Percentiles rank a stretch among this genome's conserved stretches.
These are phyloP conservation scores for Sugiyamaella marilandica DNA, from an alignment of 805 yeast genomes.

Conservation along the genomic window DNA sequence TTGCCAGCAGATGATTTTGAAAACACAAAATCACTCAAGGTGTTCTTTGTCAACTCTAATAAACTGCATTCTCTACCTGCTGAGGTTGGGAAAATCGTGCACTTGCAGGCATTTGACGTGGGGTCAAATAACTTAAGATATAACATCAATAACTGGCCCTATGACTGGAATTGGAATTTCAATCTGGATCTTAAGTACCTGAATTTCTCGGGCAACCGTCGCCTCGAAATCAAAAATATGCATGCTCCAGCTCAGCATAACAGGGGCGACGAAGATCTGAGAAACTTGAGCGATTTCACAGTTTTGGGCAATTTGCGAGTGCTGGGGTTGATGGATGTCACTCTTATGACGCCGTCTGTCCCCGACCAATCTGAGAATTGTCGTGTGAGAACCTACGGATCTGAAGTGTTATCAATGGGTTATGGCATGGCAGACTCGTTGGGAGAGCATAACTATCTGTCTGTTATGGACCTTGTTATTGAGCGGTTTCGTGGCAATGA, in stretches of 20 bases:
- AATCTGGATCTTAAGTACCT: conserved; percentile 70
- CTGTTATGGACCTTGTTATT: conserved; percentile 78
- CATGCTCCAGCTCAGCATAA: conserved; percentile 33
- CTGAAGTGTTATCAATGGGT: conserved; percentile 66
- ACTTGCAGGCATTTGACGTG: conserved; percentile 72
- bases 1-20: conserved; percentile 86
- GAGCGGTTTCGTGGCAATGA: conserved; percentile 84
- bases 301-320: conserved; percentile 64
- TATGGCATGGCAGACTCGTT: conserved; percentile 90
- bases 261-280: conserved; percentile 18
- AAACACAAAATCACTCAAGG: conserved; percentile 49
- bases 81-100: conserved; percentile 65
- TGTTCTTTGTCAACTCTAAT: conserved; percentile 74
- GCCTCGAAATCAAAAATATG: conserved; percentile 78
- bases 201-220: conserved; percentile 87
- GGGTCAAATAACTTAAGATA: conserved; percentile 88
- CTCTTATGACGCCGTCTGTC: conserved; percentile 78
- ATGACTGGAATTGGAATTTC: conserved; percentile 97
- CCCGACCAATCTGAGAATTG: conserved; percentile 83
- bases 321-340: conserved; percentile 91
- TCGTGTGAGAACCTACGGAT: conserved; percentile 86
- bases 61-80: conserved; percentile 83
- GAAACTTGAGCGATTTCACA: conserved; percentile 57
- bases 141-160: conserved; percentile 89
- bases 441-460: conserved; percentile 56